These are phyloP conservation scores for Gardenia jasminoides DNA, from an alignment of 257 asterid genomes.

Conservation along the genomic window DNA sequence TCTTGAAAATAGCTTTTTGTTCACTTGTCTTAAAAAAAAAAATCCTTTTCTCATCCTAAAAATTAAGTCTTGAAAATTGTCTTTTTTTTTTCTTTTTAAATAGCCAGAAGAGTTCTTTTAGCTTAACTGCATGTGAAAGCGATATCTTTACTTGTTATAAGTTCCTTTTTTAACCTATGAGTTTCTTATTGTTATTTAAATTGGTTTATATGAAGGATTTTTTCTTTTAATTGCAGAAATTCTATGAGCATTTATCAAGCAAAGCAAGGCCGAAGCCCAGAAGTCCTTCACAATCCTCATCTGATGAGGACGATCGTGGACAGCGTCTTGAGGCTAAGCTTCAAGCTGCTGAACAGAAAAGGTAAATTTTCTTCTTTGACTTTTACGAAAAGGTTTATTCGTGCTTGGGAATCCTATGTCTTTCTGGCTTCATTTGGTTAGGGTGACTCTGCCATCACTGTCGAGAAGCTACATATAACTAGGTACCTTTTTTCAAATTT, in stretches of 20 bases:
- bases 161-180: neutral
- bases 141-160: neutral
- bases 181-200: too few species aligned
- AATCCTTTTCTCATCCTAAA: neutral
- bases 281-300: conserved; percentile 72
- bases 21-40: neutral
- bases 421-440: neutral
- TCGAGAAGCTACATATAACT: neutral
- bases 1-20: neutral
- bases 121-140: neutral
- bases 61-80: neutral
- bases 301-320: conserved; percentile 75
- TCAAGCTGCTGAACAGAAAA: conserved; percentile 91
- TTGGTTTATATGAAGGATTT: too few species aligned
- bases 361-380: conserved; percentile 36
- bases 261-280: conserved; percentile 87
- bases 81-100: neutral
- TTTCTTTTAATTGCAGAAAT: conserved; percentile 48
- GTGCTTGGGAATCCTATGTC: conserved; percentile 12
- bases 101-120: neutral
- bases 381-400: neutral
- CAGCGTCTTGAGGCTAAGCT: conserved; percentile 98
- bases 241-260: conserved; percentile 76
- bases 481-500: neutral
- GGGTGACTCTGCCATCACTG: neutral